Base-by-base conservation (phyloP, 148 eudicot species). In the Arbutus unedo region DNA sequence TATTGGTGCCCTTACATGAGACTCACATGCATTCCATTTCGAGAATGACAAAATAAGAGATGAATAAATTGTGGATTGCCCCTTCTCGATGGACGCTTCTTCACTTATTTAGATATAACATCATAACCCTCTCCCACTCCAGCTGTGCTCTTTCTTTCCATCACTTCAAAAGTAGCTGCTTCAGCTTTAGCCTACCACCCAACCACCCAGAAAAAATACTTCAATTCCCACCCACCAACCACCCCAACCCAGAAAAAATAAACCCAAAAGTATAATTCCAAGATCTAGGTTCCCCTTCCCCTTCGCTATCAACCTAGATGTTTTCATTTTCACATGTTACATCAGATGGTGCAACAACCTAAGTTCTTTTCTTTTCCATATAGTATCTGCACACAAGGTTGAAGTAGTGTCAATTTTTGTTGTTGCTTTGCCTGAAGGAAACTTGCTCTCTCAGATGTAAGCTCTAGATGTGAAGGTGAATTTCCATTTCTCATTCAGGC, bases 401-500 rank as follows among this genome's bases (percentile, higher is more conserved):
- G 81, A 51, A 19, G 51, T 56, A 23, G 41, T 66, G 72, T 21
- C 68, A 50, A 14, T 67, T 53, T 60, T 56, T 41, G 21, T 76
- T 67, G 74, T 55, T 83, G 68, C 54, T 70, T 55, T 78, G 23
- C 67, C 43, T 53, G 43, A 18, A 51, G 50, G 48, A 31, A 44
- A 38, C 47, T 78, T 79, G 1, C 54, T 79, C n/a, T n/a, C 51
- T 74, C 60, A 10, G 59, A 84, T 57, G 78, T 44, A 59, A 79
- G 19, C 64, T 31, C 56, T 79, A 60, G 74, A 72, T 57, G 82
- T 84, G 79, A 14, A 57, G 60, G 44, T 51, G 79, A 55, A 57
- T 57, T 79, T 49, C 19, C 80, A 70, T 14, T 66, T 56, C 4
- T 19, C 75, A 19, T 75, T 66, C 48, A 49, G 50, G 7, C 64